Evolutionary conservation across 2,329 filamentous ascomycete genomes (phyloP).

Genomic region (Beauveria bassiana): DNA sequence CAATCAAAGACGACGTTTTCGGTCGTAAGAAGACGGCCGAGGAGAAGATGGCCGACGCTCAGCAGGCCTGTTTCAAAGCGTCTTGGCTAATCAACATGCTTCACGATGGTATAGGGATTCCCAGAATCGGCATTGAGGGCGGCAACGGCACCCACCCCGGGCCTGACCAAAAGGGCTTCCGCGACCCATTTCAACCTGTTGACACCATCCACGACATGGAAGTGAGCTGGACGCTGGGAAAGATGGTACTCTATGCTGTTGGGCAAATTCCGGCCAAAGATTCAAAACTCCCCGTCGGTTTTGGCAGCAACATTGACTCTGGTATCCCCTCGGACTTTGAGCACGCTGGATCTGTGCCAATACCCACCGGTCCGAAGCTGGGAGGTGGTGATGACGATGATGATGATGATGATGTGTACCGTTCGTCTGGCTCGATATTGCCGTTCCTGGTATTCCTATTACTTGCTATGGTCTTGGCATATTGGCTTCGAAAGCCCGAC

Average conservation of each 20-base stretch:
- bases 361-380: slow-evolving; percentile 17
- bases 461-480: slow-evolving; percentile 60
- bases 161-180: slow-evolving; percentile 60
- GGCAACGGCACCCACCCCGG: slow-evolving; percentile 66
- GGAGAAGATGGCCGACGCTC: slow-evolving; percentile 69
- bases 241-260: slow-evolving; percentile 91
- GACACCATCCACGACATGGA: slow-evolving; percentile 88
- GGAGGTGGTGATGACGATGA: slow-evolving; percentile 28
- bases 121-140: slow-evolving; percentile 71
- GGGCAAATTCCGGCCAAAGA: slow-evolving; percentile 69
- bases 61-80: slow-evolving; percentile 93
- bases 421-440: slow-evolving; percentile 66
- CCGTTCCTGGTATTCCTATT: slow-evolving; percentile 47
- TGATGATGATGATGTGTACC: slow-evolving; percentile 51
- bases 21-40: slow-evolving; percentile 65
- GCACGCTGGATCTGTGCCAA: slow-evolving; percentile 56
- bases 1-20: slow-evolving; percentile 60
- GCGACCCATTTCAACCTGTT: slow-evolving; percentile 84
- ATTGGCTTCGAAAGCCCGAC: slow-evolving; percentile 73
- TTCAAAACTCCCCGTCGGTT: slow-evolving; percentile 67
- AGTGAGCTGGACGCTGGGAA: slow-evolving; percentile 94
- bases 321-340: slow-evolving; percentile 72
- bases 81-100: slow-evolving; percentile 96
- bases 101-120: slow-evolving; percentile 91
- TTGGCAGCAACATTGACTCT: slow-evolving; percentile 71